phyloP scores from a whole-genome alignment of 371 early-diverging fungal genomes.

The Mortierella sp. region DNA sequence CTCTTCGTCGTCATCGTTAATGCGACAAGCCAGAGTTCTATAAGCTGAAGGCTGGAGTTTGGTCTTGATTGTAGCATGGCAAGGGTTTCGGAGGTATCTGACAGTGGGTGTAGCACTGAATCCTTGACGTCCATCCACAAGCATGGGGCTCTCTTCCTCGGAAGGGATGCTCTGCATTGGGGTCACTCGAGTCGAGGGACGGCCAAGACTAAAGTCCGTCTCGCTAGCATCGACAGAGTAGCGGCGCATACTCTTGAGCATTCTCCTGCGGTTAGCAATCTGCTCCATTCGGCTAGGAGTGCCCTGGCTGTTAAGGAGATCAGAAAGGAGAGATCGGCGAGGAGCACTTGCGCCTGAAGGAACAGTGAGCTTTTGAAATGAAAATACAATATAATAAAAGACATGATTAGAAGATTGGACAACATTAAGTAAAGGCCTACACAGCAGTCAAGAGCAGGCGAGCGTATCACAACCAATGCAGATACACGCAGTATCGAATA shows the following conservation, averaged over 20 bases:
- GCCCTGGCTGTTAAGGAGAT: slow-evolving; percentile 41
- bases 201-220: slow-evolving; percentile 45
- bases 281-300: slow-evolving; percentile 44
- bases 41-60: slow-evolving; percentile 31
- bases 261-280: slow-evolving; percentile 47
- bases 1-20: slow-evolving; percentile 31
- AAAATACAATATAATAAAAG: neutral
- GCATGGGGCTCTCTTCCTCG: slow-evolving; percentile 24
- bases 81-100: slow-evolving; percentile 45
- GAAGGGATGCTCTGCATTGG: slow-evolving; percentile 47
- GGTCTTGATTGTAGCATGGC: slow-evolving; percentile 46
- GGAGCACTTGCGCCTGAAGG: slow-evolving; percentile 20
- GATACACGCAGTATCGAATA: neutral
- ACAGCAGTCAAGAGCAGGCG: neutral
- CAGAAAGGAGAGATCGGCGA: slow-evolving; percentile 52
- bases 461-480: neutral
- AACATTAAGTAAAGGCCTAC: neutral
- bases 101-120: slow-evolving; percentile 40
- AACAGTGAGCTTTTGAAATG: slow-evolving; percentile 34
- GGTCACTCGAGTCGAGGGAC: slow-evolving; percentile 32
- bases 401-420: slow-evolving; percentile 14
- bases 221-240: slow-evolving; percentile 53
- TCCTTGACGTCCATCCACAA: slow-evolving; percentile 23
- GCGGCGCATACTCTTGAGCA: slow-evolving; percentile 57
- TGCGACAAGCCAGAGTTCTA: slow-evolving; percentile 27